Evolutionary conservation across 805 yeast genomes (phyloP), one percentile per base, ranked within the genome.

Genomic region (Millerozyma miso): DNA sequence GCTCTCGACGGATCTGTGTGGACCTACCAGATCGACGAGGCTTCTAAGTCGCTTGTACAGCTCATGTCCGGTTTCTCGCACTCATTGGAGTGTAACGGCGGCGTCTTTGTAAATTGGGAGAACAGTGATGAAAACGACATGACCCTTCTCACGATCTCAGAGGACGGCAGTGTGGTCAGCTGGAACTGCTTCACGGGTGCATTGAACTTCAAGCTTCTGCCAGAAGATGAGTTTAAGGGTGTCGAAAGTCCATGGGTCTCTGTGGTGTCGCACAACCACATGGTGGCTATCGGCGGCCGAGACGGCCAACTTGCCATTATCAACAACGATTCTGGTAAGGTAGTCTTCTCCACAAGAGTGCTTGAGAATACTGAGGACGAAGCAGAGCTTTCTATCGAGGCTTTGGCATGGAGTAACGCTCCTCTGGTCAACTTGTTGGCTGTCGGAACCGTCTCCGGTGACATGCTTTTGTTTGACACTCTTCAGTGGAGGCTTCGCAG

Each of bases 1-100:
- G 91, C 88, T 17, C 70, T 74, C 5, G 97, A 90, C 62, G 99
- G 99, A 2, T 84, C 96, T 0, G 95, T 90, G 3, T 91, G 97
- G 96, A 88, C 84, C 19, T 93, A 89, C 59, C 87, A 83, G 56
- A 74, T 90, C 33, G 81, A 77, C 45, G 71, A 84, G 39, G 41
- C 46, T 13, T 37, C 58, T 36, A 54, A 58, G 35, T 63, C 77
- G 8, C 63, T 85, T 41, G 88, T 80, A 44, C 85, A 82, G 58
- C 65, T 86, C 31, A 83, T 86, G 83, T 73, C 83, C 37, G 93
- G 91, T 2, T 85, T 83, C 57, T 80, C 83, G 15, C 98, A 91
- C 65, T 81, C 85, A 44, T 64, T 76, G 44, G 93, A 90, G 52
- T 83, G 91, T 59, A 85, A 90, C 23, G 79, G 74, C 49, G 97